These are phyloP conservation scores for Eutrema yunnanense DNA, from an alignment of 345 rosid genomes.

Conservation along the genomic window DNA sequence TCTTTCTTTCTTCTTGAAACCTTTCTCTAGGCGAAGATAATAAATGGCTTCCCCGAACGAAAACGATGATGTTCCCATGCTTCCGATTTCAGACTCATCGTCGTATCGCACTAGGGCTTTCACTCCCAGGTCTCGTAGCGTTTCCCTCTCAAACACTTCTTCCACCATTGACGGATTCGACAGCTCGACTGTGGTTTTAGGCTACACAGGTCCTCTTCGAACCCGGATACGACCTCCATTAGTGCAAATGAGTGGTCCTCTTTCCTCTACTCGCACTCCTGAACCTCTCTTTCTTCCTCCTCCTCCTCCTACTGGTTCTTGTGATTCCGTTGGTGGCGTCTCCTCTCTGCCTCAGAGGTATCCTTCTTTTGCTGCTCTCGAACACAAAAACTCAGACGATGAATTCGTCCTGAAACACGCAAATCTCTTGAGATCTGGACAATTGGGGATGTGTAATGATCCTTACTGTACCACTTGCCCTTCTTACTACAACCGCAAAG, in stretches of 20 bases:
- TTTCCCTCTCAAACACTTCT: conserved; percentile 55
- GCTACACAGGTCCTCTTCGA: conserved; percentile 81
- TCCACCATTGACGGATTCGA: conserved; percentile 43
- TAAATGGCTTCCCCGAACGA: conserved; percentile 24
- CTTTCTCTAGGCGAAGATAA: not conserved
- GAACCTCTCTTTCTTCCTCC: conserved; percentile 26
- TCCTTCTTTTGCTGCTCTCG: conserved; percentile 36
- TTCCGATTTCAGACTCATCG: conserved; percentile 38
- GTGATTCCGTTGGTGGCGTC: not conserved
- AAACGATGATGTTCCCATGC: conserved; percentile 65
- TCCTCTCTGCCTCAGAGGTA: conserved; percentile 35
- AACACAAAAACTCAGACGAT: conserved; percentile 34
- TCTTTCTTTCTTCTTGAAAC: not conserved
- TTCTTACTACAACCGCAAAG: conserved; percentile 43
- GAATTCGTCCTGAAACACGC: too few species aligned
- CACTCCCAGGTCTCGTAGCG: conserved; percentile 46
- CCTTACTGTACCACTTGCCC: conserved; percentile 96
- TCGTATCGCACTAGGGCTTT: conserved; percentile 13
- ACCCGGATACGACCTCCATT: conserved; percentile 49
- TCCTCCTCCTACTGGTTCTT: conserved; percentile 27
- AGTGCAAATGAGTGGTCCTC: conserved; percentile 67
- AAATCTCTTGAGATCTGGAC: too few species aligned
- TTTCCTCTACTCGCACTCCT: conserved; percentile 34
- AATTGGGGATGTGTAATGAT: conserved; percentile 72
- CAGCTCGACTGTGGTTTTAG: conserved; percentile 36